phyloP scores from a whole-genome alignment of 441 rosid genomes.

The Gossypium davidsonii region DNA sequence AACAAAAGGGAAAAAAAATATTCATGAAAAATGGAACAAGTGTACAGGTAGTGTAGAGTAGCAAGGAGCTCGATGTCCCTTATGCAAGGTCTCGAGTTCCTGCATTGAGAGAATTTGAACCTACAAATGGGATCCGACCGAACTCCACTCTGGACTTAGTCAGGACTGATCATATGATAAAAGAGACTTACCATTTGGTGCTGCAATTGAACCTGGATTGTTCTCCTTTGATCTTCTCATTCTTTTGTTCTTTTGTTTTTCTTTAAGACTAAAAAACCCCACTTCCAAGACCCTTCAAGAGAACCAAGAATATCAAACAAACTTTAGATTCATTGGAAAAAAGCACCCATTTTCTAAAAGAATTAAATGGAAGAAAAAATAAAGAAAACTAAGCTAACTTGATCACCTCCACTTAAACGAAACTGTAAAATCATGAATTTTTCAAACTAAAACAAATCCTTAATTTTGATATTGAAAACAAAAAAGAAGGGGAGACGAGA shows the following conservation, averaged over 20 bases:
- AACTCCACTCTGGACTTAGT: no score
- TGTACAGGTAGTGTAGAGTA: no score
- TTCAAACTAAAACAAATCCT: background rate
- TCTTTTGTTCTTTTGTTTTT: background rate
- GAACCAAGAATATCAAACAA: background rate
- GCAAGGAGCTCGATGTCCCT: no score
- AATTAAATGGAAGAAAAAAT: background rate
- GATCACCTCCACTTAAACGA: background rate
- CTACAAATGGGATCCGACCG: no score
- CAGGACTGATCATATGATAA: background rate
- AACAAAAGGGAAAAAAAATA: background rate
- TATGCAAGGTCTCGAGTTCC: no score
- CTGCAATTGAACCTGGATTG: background rate
- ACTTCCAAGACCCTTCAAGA: slow-evolving; percentile 1
- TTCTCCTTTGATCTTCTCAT: slow-evolving; percentile 14
- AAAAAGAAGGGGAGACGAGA: background rate
- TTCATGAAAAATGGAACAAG: no score
- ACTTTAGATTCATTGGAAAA: background rate
- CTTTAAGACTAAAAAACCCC: slow-evolving; percentile 4
- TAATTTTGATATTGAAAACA: background rate
- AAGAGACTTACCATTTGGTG: background rate
- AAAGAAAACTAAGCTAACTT: background rate
- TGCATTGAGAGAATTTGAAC: no score
- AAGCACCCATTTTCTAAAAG: background rate
- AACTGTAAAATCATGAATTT: background rate